Conservation (phyloP, 2,329 filamentous ascomycete species). For the Microdochium trichocladiopsis region DNA sequence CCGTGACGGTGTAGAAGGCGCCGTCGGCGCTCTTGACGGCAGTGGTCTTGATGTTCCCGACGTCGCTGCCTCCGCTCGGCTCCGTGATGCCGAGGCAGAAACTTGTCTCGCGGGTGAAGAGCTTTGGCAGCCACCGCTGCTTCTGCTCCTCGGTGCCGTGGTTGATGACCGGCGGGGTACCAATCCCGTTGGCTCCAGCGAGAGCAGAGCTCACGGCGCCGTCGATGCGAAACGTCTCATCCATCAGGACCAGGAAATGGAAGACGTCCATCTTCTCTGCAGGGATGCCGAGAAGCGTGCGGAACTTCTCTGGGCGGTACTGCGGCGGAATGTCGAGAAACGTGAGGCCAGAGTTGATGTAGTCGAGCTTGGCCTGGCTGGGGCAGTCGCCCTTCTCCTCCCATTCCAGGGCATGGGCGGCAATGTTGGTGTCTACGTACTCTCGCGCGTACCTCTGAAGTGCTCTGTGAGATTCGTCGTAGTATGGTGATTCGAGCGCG, state of each 20-base stretch:
- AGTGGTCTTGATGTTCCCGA: constrained; percentile 53
- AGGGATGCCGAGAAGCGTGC: constrained; percentile 33
- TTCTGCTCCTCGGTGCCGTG: constrained; percentile 17
- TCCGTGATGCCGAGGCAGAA: constrained; percentile 21
- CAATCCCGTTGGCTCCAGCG: constrained; percentile 48
- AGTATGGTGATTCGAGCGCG: constrained; percentile 40
- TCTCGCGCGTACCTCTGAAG: constrained; percentile 48
- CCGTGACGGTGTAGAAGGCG: constrained; percentile 50
- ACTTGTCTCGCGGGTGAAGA: constrained; percentile 41
- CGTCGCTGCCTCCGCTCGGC: constrained; percentile 47
- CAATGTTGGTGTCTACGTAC: constrained; percentile 49
- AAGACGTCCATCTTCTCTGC: constrained; percentile 26
- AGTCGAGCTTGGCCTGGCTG: constrained; percentile 23
- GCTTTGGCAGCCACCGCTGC: constrained; percentile 22
- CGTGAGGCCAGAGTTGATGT: constrained; percentile 25
- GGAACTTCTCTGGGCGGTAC: constrained; percentile 25
- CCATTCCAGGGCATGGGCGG: constrained; percentile 54
- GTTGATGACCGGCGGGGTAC: constrained; percentile 14
- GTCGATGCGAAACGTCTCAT: constrained; percentile 32
- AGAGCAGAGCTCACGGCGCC: constrained; percentile 47
- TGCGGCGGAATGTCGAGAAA: constrained; percentile 20
- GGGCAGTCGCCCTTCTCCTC: constrained; percentile 47
- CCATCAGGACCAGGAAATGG: constrained; percentile 25
- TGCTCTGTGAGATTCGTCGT: constrained; percentile 49
- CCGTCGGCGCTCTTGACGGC: constrained; percentile 35